Percentiles rank a stretch among this genome's conserved stretches.
Evolutionary conservation across 306 rosid genomes (phyloP).

Genomic region (Gastrolobium bilobum): DNA sequence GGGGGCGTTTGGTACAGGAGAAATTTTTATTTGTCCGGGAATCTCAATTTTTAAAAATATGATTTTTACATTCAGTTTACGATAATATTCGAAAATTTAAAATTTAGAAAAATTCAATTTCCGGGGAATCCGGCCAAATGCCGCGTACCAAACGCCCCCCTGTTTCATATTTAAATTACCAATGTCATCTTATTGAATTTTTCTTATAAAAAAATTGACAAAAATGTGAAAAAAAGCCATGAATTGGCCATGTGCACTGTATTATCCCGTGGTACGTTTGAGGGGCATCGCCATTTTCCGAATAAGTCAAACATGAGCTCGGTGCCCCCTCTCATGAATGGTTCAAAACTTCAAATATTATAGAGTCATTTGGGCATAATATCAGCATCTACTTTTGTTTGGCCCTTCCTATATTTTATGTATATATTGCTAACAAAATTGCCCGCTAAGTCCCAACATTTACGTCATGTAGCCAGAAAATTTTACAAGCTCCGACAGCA

Average conservation of each 20-base stretch:
- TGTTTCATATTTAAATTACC: no score
- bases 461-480: background rate
- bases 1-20: no score
- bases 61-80: no score
- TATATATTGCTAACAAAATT: background rate
- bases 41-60: no score
- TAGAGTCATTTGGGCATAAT: background rate
- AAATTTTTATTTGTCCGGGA: no score
- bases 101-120: no score
- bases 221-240: background rate
- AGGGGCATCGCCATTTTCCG: conserved; percentile 17
- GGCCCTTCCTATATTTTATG: background rate
- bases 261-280: conserved; percentile 1
- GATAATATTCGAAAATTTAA: no score
- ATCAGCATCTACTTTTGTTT: conserved; percentile 21
- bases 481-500: background rate
- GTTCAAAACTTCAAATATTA: background rate
- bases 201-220: no score
- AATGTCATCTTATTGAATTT: no score
- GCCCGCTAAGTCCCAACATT: conserved; percentile 22
- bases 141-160: no score
- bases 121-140: no score
- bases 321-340: background rate
- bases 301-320: background rate
- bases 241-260: conserved; percentile 25